Conservation (phyloP, 2,329 filamentous ascomycete species). For the Pezizomycotina sp. region DNA sequence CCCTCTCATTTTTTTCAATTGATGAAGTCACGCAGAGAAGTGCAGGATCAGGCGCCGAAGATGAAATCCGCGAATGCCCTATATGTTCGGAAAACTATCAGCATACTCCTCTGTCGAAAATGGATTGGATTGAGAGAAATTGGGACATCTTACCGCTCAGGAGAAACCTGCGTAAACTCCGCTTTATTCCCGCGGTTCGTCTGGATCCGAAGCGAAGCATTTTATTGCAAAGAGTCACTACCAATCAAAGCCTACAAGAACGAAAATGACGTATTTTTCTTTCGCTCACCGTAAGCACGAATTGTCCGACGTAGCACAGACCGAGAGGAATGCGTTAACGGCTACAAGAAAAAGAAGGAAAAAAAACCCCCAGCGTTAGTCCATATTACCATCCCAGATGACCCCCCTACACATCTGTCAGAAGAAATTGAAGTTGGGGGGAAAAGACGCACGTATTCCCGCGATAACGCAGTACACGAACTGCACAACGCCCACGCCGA, state of each 20-base stretch:
- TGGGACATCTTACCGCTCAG: constrained; percentile 49
- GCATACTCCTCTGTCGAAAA: constrained; percentile 16
- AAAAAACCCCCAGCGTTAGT: constrained; percentile 6
- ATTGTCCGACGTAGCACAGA: constrained; percentile 94
- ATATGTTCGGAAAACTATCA: constrained; percentile 9
- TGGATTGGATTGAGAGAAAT: constrained; percentile 23
- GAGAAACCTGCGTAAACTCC: constrained; percentile 60
- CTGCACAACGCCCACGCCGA: constrained; percentile 72
- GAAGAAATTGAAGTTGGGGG: background rate
- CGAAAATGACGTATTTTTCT: too few species aligned
- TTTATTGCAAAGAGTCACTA: background rate
- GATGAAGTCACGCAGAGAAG: constrained; percentile 98
- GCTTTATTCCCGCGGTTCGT: constrained; percentile 66
- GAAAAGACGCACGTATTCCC: constrained; percentile 63
- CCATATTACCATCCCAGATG: constrained; percentile 1
- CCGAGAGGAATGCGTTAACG: constrained; percentile 96
- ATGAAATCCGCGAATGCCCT: constrained; percentile 95
- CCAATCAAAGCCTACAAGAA: constrained; percentile 20
- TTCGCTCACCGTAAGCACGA: constrained; percentile 88
- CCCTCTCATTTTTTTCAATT: constrained; percentile 44
- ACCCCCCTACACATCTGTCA: background rate
- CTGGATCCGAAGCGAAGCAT: constrained; percentile 70
- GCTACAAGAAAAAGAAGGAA: too few species aligned
- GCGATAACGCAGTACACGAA: constrained; percentile 83
- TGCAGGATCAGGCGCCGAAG: constrained; percentile 83